phyloP scores from a whole-genome alignment of 345 rosid genomes.

The Pugionium dolabratum region DNA sequence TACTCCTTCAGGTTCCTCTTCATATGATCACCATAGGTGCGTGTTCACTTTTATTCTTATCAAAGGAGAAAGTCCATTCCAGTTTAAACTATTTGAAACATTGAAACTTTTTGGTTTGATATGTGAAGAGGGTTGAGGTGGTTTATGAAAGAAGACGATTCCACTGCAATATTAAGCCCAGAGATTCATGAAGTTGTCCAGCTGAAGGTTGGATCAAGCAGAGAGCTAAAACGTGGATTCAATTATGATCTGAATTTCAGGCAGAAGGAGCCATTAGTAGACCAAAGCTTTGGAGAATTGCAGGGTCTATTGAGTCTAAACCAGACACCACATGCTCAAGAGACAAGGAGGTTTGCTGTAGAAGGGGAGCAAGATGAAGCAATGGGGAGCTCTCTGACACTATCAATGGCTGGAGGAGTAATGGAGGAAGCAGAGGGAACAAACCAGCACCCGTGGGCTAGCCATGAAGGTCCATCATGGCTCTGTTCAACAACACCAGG shows the following conservation, averaged over 20 bases:
- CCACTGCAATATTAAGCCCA: slow-evolving; percentile 43
- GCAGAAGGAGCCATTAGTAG: slow-evolving; percentile 40
- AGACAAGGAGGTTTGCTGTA: slow-evolving; percentile 63
- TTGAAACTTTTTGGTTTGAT: slow-evolving; percentile 23
- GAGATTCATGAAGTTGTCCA: slow-evolving; percentile 45
- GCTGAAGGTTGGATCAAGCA: slow-evolving; percentile 37
- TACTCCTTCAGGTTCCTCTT: slow-evolving; percentile 37
- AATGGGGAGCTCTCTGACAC: slow-evolving; percentile 49
- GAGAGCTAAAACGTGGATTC: slow-evolving; percentile 37
- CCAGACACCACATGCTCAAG: slow-evolving; percentile 45
- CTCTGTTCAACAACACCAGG: slow-evolving; percentile 43
- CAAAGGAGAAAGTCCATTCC: no score
- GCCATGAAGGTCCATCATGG: slow-evolving; percentile 43
- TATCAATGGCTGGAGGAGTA: slow-evolving; percentile 61
- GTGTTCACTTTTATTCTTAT: slow-evolving; percentile 10
- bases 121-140: slow-evolving; percentile 74
- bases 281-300: slow-evolving; percentile 33
- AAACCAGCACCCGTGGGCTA: slow-evolving; percentile 41
- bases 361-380: slow-evolving; percentile 56
- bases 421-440: slow-evolving; percentile 43
- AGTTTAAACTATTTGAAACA: not conserved
- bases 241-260: slow-evolving; percentile 28
- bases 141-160: slow-evolving; percentile 63
- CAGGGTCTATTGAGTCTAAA: slow-evolving; percentile 40
- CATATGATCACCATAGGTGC: slow-evolving; percentile 61